Percentiles rank a stretch among this genome's conserved stretches.
phyloP scores from a whole-genome alignment of 805 yeast genomes.

The Wickerhamiella allomyrinae region DNA sequence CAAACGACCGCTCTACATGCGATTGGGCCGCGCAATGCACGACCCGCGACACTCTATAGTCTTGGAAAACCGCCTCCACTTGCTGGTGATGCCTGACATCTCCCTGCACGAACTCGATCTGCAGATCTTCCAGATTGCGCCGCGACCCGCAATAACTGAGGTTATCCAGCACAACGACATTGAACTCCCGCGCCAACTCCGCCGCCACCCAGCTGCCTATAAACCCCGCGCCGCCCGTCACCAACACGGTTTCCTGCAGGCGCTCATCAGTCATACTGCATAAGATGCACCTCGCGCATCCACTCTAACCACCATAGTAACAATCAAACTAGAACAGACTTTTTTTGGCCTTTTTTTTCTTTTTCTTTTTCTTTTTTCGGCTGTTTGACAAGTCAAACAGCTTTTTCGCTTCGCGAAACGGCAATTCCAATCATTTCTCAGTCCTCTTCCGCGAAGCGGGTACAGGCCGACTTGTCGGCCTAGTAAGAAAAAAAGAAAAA shows the following conservation, averaged over 20 bases:
- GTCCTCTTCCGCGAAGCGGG: too few relatives aligned
- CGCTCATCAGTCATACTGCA: slow-evolving; percentile 1
- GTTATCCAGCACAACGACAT: slow-evolving; percentile 34
- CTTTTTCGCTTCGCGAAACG: too few relatives aligned
- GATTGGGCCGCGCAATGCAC: slow-evolving; percentile 43
- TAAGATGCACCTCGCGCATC: neutral
- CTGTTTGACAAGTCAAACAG: too few relatives aligned
- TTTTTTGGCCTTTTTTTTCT: too few relatives aligned
- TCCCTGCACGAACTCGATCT: slow-evolving; percentile 21
- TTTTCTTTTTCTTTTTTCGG: too few relatives aligned
- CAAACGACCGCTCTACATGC: slow-evolving; percentile 39
- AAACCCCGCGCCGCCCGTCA: slow-evolving; percentile 47
- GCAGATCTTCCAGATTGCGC: slow-evolving; percentile 23
- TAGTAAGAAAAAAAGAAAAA: too few relatives aligned
- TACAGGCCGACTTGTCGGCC: too few relatives aligned
- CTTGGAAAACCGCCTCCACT: slow-evolving; percentile 13
- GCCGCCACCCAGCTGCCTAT: slow-evolving; percentile 37
- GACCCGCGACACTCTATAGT: slow-evolving; percentile 18
- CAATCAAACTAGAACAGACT: neutral
- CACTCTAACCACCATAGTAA: neutral
- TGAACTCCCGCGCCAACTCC: slow-evolving; percentile 21
- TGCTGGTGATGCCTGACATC: slow-evolving; percentile 25
- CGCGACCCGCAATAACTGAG: slow-evolving; percentile 32
- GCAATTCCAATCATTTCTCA: too few relatives aligned
- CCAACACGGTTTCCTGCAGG: slow-evolving; percentile 21